These are phyloP conservation scores for Clavaria fumosa DNA, from an alignment of 768 basidiomycete genomes.

Conservation along the genomic window DNA sequence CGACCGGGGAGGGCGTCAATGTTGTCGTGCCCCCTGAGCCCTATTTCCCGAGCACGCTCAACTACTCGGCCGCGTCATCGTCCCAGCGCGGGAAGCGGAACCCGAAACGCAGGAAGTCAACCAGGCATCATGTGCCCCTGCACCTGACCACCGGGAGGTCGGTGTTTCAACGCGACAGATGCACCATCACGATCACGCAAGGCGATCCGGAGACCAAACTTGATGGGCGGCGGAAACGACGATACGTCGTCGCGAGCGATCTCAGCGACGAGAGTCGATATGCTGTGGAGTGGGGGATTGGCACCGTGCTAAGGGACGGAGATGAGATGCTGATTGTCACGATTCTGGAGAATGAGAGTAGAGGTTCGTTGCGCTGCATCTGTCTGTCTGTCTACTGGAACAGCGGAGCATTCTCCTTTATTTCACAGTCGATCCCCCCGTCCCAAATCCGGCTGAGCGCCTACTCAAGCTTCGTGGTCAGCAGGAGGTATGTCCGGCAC, in stretches of 20 bases:
- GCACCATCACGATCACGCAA: slow-evolving; percentile 78
- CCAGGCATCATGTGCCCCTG: slow-evolving; percentile 46
- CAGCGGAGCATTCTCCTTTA: no score
- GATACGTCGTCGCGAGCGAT: slow-evolving; percentile 89
- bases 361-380: slow-evolving; percentile 35
- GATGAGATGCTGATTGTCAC: slow-evolving; percentile 88
- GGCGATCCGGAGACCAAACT: slow-evolving; percentile 56
- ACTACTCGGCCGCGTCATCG: slow-evolving; percentile 19
- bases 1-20: slow-evolving; percentile 84
- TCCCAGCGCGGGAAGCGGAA: slow-evolving; percentile 27
- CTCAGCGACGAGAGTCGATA: slow-evolving; percentile 87
- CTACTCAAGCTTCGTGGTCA: slow-evolving; percentile 71
- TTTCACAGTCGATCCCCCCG: slow-evolving; percentile 44
- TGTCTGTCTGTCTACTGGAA: slow-evolving; percentile 5
- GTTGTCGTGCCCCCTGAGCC: slow-evolving; percentile 75
- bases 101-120: slow-evolving; percentile 45
- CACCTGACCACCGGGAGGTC: slow-evolving; percentile 60
- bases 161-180: slow-evolving; percentile 79
- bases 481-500: slow-evolving; percentile 53
- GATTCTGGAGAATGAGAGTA: slow-evolving; percentile 83
- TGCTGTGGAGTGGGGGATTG: slow-evolving; percentile 96
- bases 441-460: slow-evolving; percentile 60
- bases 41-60: slow-evolving; percentile 64
- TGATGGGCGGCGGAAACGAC: slow-evolving; percentile 37
- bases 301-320: slow-evolving; percentile 87